Base-by-base conservation (phyloP, 768 basidiomycete species). In the Tulasnella sp. region DNA sequence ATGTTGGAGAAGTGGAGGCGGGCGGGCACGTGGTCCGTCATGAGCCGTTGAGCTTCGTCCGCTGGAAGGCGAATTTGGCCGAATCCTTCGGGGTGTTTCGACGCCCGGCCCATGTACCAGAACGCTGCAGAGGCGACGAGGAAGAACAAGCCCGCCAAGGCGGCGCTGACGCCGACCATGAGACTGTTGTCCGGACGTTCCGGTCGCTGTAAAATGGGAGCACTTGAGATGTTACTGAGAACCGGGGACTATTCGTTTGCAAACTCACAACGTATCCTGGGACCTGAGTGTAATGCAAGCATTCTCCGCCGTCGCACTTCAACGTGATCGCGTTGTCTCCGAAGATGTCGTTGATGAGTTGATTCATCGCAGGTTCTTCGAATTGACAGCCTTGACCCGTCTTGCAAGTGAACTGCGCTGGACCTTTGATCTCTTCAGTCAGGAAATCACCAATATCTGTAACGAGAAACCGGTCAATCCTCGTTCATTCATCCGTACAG, bases 361-460 rank as follows among this genome's bases (percentile, higher is more conserved):
- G 84, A 77, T 99, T 97, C 97, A 99, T 98, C 0, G 91, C 94
- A 0, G 94, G 92, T 77, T 99, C 97, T 79, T 95, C 90, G 77
- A 99, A 99, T 74, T 84, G 86, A 81, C 95, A 98, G 8, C 89
- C 91, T 63, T 84, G 79, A 17, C 88, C 90, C 1, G 82, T 83
- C 72, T 78, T 83, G 82, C 96, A 96, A 75, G 85, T 89, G 80
- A 99, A 98, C 11, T 83, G 82, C 0, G 91, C 97, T 0, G 97
- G 97, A 0, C 97, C 97, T 72, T 86, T 89, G 78, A 98, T 97
- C 75, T 91, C 88, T 77, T 97, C 90, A 29, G 82, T 85, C 73
- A 99, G 83, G 80, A 98, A 98, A 67, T 99, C 97, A 66, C 88
- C 87, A 77, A 99, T 98, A 80, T 98, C 95, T 94, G 77, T 3